Percentiles rank a stretch among this genome's conserved stretches.
phyloP scores from a whole-genome alignment of 139 green algal species.

The Coccomyxa sp. region DNA sequence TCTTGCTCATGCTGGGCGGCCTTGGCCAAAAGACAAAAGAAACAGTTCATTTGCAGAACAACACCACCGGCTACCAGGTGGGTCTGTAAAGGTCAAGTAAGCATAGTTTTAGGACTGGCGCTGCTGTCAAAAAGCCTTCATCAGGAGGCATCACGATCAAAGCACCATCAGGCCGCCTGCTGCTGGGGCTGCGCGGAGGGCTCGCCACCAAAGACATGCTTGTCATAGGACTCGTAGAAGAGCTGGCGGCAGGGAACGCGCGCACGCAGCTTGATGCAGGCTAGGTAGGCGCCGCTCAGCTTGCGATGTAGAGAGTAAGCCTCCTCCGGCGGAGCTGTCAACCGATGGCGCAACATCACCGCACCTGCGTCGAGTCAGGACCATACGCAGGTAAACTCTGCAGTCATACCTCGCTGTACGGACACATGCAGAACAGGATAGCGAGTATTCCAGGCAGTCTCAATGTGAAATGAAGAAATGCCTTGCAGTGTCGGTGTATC shows the following conservation, averaged over 20 bases:
- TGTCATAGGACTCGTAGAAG: slow-evolving; percentile 1
- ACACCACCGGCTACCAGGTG: no score
- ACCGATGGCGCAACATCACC: slow-evolving; percentile 87
- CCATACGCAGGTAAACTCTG: slow-evolving; percentile 25
- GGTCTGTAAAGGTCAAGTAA: no score
- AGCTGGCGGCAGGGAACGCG: slow-evolving; percentile 15
- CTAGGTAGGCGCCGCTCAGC: slow-evolving; percentile 89
- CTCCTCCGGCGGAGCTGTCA: slow-evolving; percentile 89
- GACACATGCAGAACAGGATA: no score
- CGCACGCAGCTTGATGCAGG: slow-evolving; percentile 91
- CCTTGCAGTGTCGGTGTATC: no score
- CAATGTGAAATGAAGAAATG: no score
- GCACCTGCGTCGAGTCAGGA: slow-evolving; percentile 34
- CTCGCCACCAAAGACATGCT: background rate
- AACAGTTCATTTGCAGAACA: no score
- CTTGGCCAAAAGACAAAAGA: no score
- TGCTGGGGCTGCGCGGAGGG: background rate
- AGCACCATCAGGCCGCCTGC: background rate
- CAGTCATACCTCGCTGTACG: background rate
- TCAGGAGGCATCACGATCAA: no score
- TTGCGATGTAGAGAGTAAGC: slow-evolving; percentile 94
- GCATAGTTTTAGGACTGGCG: no score
- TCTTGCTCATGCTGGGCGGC: no score
- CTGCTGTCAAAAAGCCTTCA: no score
- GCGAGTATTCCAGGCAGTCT: no score